Conservation (phyloP, 2,329 filamentous ascomycete genomes). For the Didymella glomerata region DNA sequence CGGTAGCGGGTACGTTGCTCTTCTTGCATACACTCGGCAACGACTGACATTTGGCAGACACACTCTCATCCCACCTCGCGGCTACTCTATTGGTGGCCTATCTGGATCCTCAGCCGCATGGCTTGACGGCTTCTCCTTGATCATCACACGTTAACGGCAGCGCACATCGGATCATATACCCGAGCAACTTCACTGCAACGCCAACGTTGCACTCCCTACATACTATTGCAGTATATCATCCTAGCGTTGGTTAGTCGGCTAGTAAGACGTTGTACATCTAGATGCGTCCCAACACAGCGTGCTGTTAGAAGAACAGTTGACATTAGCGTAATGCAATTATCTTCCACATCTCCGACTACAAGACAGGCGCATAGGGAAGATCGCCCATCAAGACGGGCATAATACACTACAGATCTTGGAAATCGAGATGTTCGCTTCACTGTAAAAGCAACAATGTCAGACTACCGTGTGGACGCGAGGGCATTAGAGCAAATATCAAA, state of each 20-base stretch:
- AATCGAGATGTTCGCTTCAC: slow-evolving; percentile 12
- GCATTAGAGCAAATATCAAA: neutral
- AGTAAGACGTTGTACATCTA: slow-evolving; percentile 14
- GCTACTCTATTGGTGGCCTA: slow-evolving; percentile 87
- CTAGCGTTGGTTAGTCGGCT: slow-evolving; percentile 5
- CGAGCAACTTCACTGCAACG: neutral
- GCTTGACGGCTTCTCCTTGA: slow-evolving; percentile 85
- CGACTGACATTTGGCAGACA: slow-evolving; percentile 64
- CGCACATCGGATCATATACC: slow-evolving; percentile 1
- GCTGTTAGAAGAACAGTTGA: neutral
- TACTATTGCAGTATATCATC: neutral
- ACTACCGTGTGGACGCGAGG: neutral
- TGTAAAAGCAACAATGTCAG: slow-evolving; percentile 11
- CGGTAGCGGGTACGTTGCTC: slow-evolving; percentile 78
- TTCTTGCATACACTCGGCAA: neutral
- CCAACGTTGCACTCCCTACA: neutral
- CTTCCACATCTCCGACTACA: neutral
- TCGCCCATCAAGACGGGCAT: neutral
- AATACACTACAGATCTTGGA: slow-evolving; percentile 6
- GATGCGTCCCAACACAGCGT: slow-evolving; percentile 8
- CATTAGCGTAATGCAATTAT: neutral
- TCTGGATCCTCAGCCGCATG: slow-evolving; percentile 81
- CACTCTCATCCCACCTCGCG: slow-evolving; percentile 86
- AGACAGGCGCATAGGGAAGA: slow-evolving; percentile 6
- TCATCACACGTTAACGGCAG: slow-evolving; percentile 71